A percentile compares a stretch with the other conserved stretches of the same genome.
Evolutionary conservation across 805 yeast genomes (phyloP).

Genomic region (Clavispora santaluciae): DNA sequence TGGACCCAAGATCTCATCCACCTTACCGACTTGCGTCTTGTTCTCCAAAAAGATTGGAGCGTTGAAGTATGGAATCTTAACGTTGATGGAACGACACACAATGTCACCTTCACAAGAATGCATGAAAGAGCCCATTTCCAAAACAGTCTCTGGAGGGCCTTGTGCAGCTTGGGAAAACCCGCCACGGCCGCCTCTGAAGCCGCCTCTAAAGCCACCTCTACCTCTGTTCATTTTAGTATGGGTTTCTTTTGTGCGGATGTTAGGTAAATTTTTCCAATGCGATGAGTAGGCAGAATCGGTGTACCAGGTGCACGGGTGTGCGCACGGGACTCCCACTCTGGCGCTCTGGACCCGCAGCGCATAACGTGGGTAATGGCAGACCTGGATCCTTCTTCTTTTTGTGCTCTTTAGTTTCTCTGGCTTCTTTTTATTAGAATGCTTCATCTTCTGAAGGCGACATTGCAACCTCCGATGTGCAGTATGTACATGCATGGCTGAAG

Average conservation of each 20-base stretch:
- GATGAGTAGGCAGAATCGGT: constrained; percentile 9
- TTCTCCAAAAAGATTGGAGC: constrained; percentile 97
- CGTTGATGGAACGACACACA: constrained; percentile 91
- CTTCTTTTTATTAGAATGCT: too few species aligned
- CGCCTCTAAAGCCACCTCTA: constrained; percentile 67
- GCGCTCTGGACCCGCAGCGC: neutral
- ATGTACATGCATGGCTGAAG: too few species aligned
- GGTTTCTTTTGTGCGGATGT: constrained; percentile 1
- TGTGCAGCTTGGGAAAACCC: constrained; percentile 67
- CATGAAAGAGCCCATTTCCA: constrained; percentile 90
- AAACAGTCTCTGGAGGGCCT: constrained; percentile 94
- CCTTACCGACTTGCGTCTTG: constrained; percentile 94
- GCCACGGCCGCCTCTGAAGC: constrained; percentile 65
- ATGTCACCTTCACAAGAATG: constrained; percentile 96
- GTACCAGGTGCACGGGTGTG: constrained; percentile 14
- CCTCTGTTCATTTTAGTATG: constrained; percentile 42
- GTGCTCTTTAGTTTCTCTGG: too few species aligned
- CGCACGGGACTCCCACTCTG: neutral
- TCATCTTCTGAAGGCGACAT: too few species aligned
- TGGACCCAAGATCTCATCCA: constrained; percentile 97
- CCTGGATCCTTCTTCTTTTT: too few species aligned
- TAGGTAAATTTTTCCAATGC: constrained; percentile 15
- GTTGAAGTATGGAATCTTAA: constrained; percentile 94
- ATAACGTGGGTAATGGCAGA: too few species aligned
- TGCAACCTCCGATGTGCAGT: too few species aligned